Conservation (phyloP, 371 early-diverging fungal species). For the Mucor saturninus region DNA sequence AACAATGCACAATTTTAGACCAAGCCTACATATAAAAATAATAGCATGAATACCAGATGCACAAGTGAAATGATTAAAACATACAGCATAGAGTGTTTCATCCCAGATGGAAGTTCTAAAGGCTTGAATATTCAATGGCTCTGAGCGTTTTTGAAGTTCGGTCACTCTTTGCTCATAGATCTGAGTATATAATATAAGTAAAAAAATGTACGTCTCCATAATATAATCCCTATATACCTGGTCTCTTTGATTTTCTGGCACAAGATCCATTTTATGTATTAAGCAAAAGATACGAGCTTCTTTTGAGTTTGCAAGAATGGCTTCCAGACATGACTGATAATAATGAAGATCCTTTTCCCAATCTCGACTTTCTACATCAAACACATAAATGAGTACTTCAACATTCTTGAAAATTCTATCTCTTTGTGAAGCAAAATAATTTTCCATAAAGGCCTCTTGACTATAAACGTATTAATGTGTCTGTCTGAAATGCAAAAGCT, state of each 20-base stretch:
- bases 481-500: background rate
- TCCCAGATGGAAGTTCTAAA: conserved; percentile 97
- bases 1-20: conserved; percentile 93
- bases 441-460: conserved; percentile 96
- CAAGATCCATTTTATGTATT: conserved; percentile 97
- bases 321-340: conserved; percentile 89
- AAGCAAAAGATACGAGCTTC: conserved; percentile 94
- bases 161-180: conserved; percentile 72
- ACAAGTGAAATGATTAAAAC: background rate
- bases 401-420: conserved; percentile 96
- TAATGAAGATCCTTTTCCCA: conserved; percentile 89
- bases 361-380: conserved; percentile 94
- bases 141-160: conserved; percentile 75
- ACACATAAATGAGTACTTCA: conserved; percentile 97
- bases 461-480: conserved; percentile 34
- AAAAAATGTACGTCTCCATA: background rate
- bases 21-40: conserved; percentile 72
- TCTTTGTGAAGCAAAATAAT: conserved; percentile 89
- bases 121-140: conserved; percentile 72
- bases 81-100: conserved; percentile 88
- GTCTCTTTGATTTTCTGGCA: conserved; percentile 78
- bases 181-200: conserved; percentile 32
- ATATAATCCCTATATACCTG: conserved; percentile 40
- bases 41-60: background rate
- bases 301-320: conserved; percentile 79